Conservation (phyloP, 306 rosid species). For the Hippophae tibetana region DNA sequence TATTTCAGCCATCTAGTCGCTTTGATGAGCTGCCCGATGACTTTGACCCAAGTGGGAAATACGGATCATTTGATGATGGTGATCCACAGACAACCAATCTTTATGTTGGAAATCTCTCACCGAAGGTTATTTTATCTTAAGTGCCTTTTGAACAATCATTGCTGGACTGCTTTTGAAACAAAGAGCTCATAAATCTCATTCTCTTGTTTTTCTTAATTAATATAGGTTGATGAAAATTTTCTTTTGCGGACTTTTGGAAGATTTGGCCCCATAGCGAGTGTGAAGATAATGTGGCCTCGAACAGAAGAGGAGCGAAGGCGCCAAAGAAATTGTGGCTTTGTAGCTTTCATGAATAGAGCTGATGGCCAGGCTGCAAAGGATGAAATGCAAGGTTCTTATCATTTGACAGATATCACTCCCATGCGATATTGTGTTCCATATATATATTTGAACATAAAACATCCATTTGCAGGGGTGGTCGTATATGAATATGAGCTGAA, state of each 20-base stretch:
- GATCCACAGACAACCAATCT: constrained; percentile 99
- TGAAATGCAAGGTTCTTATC: constrained; percentile 89
- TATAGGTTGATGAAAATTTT: constrained; percentile 95
- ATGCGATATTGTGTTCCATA: neutral
- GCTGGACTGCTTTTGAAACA: constrained; percentile 8
- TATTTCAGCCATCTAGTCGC: constrained; percentile 57
- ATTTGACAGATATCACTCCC: neutral
- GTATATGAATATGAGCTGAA: constrained; percentile 97
- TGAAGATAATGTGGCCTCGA: constrained; percentile 99
- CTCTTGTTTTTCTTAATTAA: constrained; percentile 5
- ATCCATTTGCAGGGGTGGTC: constrained; percentile 66
- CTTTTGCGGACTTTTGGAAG: constrained; percentile 98
- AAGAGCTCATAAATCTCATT: constrained; percentile 15
- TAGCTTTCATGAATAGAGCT: constrained; percentile 97
- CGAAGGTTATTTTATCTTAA: constrained; percentile 41
- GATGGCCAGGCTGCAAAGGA: constrained; percentile 99
- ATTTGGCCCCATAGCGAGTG: constrained; percentile 99
- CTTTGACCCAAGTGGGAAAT: constrained; percentile 91
- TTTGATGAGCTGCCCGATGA: constrained; percentile 97
- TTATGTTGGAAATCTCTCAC: constrained; percentile 97
- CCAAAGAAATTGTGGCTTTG: constrained; percentile 99
- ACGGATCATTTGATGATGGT: constrained; percentile 99
- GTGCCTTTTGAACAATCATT: neutral
- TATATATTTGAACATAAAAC: constrained; percentile 2
- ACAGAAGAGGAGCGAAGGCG: constrained; percentile 98